Percentiles rank a stretch among this genome's conserved stretches.
Conservation (phyloP, 2,329 filamentous ascomycete genomes). For the Pseudocercospora macadamiae region DNA sequence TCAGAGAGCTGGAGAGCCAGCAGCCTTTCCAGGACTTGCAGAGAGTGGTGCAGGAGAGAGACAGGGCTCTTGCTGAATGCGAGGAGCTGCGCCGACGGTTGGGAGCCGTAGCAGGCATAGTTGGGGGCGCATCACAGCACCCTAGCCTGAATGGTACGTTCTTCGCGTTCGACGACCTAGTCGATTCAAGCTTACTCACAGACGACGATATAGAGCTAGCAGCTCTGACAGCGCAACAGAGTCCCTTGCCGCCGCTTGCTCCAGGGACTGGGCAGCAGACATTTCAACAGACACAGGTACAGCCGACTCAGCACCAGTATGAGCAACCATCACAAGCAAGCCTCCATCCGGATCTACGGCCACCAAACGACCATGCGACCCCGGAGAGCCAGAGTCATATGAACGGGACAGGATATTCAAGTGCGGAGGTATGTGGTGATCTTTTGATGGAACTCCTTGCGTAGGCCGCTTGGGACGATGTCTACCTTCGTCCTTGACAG, state of each 20-base stretch:
- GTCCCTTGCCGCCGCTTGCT: constrained; percentile 41
- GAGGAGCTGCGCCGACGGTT: constrained; percentile 73
- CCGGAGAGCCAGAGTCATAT: constrained; percentile 8
- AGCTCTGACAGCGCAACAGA: constrained; percentile 50
- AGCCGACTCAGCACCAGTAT: constrained; percentile 12
- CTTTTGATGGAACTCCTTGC: neutral
- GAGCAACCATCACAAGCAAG: constrained; percentile 27
- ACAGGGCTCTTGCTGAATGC: constrained; percentile 77
- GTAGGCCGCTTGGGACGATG: too few relatives aligned
- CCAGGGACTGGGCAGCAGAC: constrained; percentile 13
- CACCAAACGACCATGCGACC: constrained; percentile 24
- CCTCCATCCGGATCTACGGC: constrained; percentile 40
- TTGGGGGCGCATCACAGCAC: constrained; percentile 24
- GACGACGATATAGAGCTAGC: constrained; percentile 47
- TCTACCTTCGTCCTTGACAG: too few relatives aligned
- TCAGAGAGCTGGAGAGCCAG: constrained; percentile 75
- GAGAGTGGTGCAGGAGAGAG: constrained; percentile 67
- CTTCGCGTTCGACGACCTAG: constrained; percentile 27
- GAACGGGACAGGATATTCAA: neutral
- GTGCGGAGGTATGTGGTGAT: constrained; percentile 4
- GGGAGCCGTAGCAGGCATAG: constrained; percentile 33
- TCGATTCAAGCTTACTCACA: constrained; percentile 35
- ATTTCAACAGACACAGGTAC: constrained; percentile 9
- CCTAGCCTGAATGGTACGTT: constrained; percentile 37
- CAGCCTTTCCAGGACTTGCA: constrained; percentile 85